phyloP scores from a whole-genome alignment of 2,329 filamentous ascomycete genomes.

The Epicoccum nigrum region DNA sequence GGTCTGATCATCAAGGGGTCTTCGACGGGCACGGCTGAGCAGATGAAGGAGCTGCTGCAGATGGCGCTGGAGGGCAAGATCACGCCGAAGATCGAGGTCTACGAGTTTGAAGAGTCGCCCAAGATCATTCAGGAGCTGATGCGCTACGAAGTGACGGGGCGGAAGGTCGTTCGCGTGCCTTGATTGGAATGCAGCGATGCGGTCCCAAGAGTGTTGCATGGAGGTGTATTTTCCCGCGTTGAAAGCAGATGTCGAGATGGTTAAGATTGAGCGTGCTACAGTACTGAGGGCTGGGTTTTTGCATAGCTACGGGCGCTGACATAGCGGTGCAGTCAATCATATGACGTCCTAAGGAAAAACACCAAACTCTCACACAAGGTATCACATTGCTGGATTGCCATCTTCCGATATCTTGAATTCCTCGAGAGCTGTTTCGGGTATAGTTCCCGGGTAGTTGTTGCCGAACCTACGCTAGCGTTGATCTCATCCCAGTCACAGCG shows the following conservation, averaged over 20 bases:
- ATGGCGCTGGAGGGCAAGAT: slow-evolving; percentile 53
- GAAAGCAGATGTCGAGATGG: neutral
- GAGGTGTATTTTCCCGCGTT: neutral
- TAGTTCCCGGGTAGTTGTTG: too few relatives aligned
- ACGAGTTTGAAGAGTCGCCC: slow-evolving; percentile 44
- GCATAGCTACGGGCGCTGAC: neutral
- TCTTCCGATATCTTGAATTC: too few relatives aligned
- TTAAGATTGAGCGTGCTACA: neutral
- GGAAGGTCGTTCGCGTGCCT: slow-evolving; percentile 45
- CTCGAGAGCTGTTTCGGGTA: too few relatives aligned
- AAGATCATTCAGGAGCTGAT: slow-evolving; percentile 45
- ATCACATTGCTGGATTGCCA: too few relatives aligned
- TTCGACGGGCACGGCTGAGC: slow-evolving; percentile 52
- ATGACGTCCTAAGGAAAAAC: too few relatives aligned
- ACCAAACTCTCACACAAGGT: too few relatives aligned
- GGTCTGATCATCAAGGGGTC: slow-evolving; percentile 55
- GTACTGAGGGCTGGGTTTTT: neutral
- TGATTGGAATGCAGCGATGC: neutral
- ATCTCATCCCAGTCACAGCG: too few relatives aligned
- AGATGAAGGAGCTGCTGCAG: slow-evolving; percentile 55
- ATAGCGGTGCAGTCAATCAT: neutral
- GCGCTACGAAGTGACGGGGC: slow-evolving; percentile 44
- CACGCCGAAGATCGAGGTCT: slow-evolving; percentile 46
- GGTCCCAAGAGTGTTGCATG: neutral
- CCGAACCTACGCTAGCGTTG: too few relatives aligned